phyloP scores from a whole-genome alignment of 1,284 basidiomycete genomes.

The Tylopilus sp. region DNA sequence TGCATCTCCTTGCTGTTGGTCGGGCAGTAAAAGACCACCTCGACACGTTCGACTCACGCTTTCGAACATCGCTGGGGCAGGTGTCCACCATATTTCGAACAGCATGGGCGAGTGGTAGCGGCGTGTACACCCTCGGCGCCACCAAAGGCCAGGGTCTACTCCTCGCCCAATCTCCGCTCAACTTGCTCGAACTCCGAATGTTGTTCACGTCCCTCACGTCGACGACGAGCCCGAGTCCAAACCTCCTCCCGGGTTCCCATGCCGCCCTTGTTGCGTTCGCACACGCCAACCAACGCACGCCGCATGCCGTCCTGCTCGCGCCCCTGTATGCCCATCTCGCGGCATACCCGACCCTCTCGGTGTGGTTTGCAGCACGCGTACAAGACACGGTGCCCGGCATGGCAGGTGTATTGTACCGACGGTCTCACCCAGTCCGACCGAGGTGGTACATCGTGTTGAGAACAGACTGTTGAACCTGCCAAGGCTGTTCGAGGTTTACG shows the following conservation, averaged over 20 bases:
- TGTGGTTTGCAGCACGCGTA: constrained; percentile 71
- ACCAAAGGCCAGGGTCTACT: constrained; percentile 80
- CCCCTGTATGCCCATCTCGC: constrained; percentile 85
- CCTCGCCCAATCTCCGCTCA: constrained; percentile 84
- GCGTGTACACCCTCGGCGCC: constrained; percentile 66
- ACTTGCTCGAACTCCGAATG: constrained; percentile 79
- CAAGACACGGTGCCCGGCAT: constrained; percentile 54
- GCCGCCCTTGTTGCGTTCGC: constrained; percentile 77
- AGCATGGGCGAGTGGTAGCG: constrained; percentile 63
- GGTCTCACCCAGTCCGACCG: constrained; percentile 93
- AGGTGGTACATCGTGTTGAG: constrained; percentile 88
- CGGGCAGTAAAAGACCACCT: constrained; percentile 78
- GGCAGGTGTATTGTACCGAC: constrained; percentile 77
- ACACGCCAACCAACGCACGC: constrained; percentile 76
- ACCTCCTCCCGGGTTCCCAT: constrained; percentile 68
- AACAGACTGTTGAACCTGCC: constrained; percentile 96
- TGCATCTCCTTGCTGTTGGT: constrained; percentile 80
- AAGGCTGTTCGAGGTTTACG: constrained; percentile 95
- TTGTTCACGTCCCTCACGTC: constrained; percentile 65
- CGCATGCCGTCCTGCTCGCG: constrained; percentile 87
- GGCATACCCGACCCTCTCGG: constrained; percentile 74
- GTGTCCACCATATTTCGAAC: constrained; percentile 69
- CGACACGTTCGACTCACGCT: constrained; percentile 72
- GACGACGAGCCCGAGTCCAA: constrained; percentile 32
- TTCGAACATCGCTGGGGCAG: constrained; percentile 69